phyloP scores from a whole-genome alignment of 371 early-diverging fungal genomes.

The Rhizopus delemar region DNA sequence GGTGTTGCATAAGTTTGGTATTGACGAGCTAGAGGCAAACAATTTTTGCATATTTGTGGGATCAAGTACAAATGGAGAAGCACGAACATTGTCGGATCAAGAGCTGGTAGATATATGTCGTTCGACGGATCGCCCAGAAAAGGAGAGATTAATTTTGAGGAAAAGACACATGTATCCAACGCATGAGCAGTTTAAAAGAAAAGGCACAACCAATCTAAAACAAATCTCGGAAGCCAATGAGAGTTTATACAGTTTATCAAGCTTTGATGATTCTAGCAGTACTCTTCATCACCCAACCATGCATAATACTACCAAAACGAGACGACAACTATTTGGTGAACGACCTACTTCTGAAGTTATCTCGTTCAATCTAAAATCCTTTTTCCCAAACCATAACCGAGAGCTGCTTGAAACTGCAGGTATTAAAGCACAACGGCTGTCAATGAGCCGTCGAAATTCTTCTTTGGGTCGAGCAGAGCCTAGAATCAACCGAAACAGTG shows the following conservation, averaged over 20 bases:
- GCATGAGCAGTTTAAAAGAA: conserved; percentile 60
- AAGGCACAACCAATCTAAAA: conserved; percentile 45
- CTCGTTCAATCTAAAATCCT: conserved; percentile 81
- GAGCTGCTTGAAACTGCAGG: conserved; percentile 54
- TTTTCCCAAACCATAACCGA: conserved; percentile 76
- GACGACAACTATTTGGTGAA: conserved; percentile 80
- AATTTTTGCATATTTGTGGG: conserved; percentile 67
- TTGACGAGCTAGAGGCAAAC: conserved; percentile 58
- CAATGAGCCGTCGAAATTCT: conserved; percentile 44
- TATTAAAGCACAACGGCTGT: conserved; percentile 50
- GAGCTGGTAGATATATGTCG: conserved; percentile 74
- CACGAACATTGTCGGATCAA: conserved; percentile 67
- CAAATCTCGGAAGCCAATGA: conserved; percentile 8
- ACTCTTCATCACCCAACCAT: neutral
- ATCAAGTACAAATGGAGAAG: conserved; percentile 65
- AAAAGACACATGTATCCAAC: conserved; percentile 71
- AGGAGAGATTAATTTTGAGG: conserved; percentile 75
- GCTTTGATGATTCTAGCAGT: neutral
- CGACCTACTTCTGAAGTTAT: conserved; percentile 92
- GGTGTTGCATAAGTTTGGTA: conserved; percentile 69
- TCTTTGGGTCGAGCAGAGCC: conserved; percentile 21
- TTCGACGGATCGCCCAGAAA: conserved; percentile 66
- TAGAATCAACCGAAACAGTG: conserved; percentile 43
- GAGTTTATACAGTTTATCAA: neutral
- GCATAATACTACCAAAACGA: conserved; percentile 9